Evolutionary conservation across 805 yeast genomes (phyloP).

Genomic region (Metschnikowia koreensis): DNA sequence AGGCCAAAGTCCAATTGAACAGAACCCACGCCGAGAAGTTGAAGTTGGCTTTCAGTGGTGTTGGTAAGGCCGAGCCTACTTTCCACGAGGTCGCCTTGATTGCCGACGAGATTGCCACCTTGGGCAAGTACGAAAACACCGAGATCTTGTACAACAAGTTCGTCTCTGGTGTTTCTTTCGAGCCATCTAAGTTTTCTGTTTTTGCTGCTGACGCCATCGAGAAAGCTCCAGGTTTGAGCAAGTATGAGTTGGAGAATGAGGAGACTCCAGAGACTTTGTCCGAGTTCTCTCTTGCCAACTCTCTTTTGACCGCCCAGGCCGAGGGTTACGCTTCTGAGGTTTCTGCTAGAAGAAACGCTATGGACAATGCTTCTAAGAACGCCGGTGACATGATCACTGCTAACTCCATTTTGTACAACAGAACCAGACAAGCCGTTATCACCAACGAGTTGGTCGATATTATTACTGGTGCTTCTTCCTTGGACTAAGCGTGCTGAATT

Average conservation of each 20-base stretch:
- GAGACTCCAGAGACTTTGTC: conserved; percentile 69
- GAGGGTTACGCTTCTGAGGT: conserved; percentile 98
- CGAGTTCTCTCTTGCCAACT: conserved; percentile 88
- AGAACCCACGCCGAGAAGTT: conserved; percentile 75
- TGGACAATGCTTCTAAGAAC: conserved; percentile 99
- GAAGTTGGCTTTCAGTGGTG: conserved; percentile 78
- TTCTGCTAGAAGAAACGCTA: conserved; percentile 98
- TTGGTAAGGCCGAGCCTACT: conserved; percentile 96
- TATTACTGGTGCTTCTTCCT: conserved; percentile 98
- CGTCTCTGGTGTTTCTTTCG: conserved; percentile 84
- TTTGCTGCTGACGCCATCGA: conserved; percentile 71
- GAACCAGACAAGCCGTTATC: conserved; percentile 41
- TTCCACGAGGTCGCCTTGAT: conserved; percentile 86
- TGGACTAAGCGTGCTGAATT: conserved; percentile 55
- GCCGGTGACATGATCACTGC: conserved; percentile 98
- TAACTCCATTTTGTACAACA: conserved; percentile 97
- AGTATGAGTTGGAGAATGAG: conserved; percentile 72
- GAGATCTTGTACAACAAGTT: conserved; percentile 87
- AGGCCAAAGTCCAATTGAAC: conserved; percentile 80
- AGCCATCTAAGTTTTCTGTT: conserved; percentile 69
- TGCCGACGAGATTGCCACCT: conserved; percentile 74
- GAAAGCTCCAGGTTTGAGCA: conserved; percentile 79
- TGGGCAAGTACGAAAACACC: conserved; percentile 70
- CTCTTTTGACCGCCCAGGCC: conserved; percentile 86
- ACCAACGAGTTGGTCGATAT: conserved; percentile 96